Conservation (phyloP, 2,329 filamentous ascomycete genomes). For the Metarhizium sp. region DNA sequence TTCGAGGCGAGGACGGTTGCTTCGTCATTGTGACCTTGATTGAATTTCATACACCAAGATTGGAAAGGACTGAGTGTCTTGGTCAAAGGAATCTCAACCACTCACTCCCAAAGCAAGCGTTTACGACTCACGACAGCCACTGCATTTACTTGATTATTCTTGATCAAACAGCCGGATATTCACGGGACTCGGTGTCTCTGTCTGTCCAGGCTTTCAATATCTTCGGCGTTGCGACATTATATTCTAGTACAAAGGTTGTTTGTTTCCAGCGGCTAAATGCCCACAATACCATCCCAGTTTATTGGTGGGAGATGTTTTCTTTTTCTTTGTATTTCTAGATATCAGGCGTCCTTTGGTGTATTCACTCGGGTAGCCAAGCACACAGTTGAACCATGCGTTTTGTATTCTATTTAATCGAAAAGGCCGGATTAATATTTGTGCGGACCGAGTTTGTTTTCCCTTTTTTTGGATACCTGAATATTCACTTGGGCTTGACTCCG, state of each 20-base stretch:
- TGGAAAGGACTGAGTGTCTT: not conserved
- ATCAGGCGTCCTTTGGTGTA: not conserved
- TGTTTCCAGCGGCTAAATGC: not conserved
- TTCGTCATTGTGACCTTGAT: not conserved
- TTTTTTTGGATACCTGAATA: no score
- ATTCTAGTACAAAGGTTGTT: not conserved
- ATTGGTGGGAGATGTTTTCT: not conserved
- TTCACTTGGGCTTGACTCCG: no score
- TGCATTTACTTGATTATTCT: not conserved
- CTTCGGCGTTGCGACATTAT: not conserved
- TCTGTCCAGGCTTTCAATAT: not conserved
- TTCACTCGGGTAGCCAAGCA: not conserved
- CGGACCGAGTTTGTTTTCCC: no score
- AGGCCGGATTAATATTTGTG: no score
- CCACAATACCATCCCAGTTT: not conserved
- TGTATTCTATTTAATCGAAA: not conserved
- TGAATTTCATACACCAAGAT: not conserved
- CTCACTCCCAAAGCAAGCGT: not conserved
- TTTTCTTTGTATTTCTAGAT: not conserved
- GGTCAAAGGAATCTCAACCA: not conserved
- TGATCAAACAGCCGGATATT: not conserved
- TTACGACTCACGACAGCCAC: not conserved
- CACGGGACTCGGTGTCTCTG: not conserved
- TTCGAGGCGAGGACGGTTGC: constrained; percentile 40
- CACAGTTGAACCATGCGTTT: not conserved